Base-by-base conservation (phyloP, 345 rosid genomes). In the Eutrema japonicum region DNA sequence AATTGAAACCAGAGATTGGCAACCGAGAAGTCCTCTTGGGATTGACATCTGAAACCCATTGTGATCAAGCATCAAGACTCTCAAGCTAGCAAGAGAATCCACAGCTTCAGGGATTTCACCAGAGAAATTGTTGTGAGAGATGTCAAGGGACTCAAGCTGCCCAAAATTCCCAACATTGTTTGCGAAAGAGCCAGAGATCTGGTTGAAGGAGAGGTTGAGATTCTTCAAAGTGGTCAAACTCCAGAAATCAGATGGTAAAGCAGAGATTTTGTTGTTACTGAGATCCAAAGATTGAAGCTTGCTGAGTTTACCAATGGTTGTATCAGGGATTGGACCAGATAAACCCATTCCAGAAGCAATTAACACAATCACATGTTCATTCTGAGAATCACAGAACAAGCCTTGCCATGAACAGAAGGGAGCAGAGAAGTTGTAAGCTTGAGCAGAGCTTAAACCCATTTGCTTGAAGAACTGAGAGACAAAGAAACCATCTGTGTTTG, bases 231-330 rank as follows among this genome's bases (percentile, higher is more conserved):
- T 83, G 75, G 83, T 82, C 51, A 94, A 81, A 79, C 94, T 89
- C 98, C 97, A 91, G 40, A 91, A 84, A 83, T 94, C 98, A 50
- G 96, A 80, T 63, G 97, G 89, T 71, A 94, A 81, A 71, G 82
- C 85, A 32, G 93, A 83, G 83, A 94, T 88, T 68, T 80, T 85
- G 85, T 91, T 94, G 77, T 83, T 69, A 82, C 97, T 89, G 56
- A 94, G 96, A 82, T 94, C 94, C 83, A 94, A 76, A 79, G 74
- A 49, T 60, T 83, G 86, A 57, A 91, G 95, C 77, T 86, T 86
- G 81, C 75, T 88, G 72, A 94, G 89, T 80, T 91, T 94, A 33
- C 98, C 97, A 73, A 94, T 82, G 77, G 98, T 94, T 54, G 65
- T 64, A 6, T 94, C 98, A 74, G 96, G 96, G 69, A 91, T 82